Base-by-base conservation (phyloP, 2,329 filamentous ascomycete genomes). In the Ambrosiella beaveri region DNA sequence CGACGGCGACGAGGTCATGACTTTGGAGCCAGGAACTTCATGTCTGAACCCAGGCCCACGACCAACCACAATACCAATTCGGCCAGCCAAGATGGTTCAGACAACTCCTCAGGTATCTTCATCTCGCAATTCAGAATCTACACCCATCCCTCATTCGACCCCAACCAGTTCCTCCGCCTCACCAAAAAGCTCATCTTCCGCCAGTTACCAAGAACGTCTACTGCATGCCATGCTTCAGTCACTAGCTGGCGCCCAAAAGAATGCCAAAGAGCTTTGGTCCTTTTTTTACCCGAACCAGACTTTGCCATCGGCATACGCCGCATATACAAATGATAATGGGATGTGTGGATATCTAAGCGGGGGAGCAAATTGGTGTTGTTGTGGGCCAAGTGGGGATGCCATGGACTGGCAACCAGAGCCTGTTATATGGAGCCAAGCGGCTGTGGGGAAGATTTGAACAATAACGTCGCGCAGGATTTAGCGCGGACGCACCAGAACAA, bases 391-490 rank as follows among this genome's bases (percentile, higher is more conserved):
- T 7, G 47, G 17, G 27, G 65, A 65, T 38, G 61, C 62, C 12
- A 66, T 66, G 65, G 64, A 65, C 39, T 66, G 65, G 58, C 64
- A 65, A 54, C 64, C 62, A 1, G 64, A 65, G 51, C 61, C 62
- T 12, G 60, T 60, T 57, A 59, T 61, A 13, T 49, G 62, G 54
- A 62, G 63, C 50, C 62, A 51, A 7, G 55, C 60, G 19, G 60
- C 59, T 12, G 11, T 47, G 7, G 44, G 11, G 44, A 8, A 17
- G 44, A 15, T 47, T 17, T 47, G 44, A 15, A 47, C n/a, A 47
- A 47, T 47, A 47, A 17, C n/a, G n/a, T n/a, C 9, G 11, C n/a
- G 44, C 11, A n/a, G 39, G n/a, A 12, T 41, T 41, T 41, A 41
- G 39, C 39, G 39, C 39, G n/a, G 39, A n/a, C 2, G 9, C 6